Evolutionary conservation across 2,329 filamentous ascomycete species (phyloP).

Genomic region (Plectosphaerella cucumerina): DNA sequence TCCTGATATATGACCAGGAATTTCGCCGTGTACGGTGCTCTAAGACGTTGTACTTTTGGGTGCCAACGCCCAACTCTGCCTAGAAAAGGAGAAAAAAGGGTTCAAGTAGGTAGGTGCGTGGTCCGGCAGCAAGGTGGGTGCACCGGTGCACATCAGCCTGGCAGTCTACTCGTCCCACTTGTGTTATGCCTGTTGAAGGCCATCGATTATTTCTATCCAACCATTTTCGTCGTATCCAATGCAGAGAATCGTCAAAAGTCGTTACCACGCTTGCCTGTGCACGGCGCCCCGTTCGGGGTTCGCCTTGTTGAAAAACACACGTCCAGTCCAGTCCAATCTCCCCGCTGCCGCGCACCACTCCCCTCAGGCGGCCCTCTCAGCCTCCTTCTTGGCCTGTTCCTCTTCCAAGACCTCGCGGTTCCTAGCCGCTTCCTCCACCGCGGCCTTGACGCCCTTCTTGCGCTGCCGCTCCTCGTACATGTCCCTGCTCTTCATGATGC

Average conservation of each 20-base stretch:
- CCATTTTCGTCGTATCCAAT: background rate
- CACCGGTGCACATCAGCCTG: no score
- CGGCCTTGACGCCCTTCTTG: constrained; percentile 82
- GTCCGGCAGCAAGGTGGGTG: no score
- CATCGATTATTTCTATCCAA: background rate
- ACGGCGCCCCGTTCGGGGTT: no score
- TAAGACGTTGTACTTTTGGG: no score
- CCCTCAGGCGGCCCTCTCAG: constrained; percentile 19
- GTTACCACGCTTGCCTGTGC: no score
- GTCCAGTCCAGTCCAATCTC: background rate
- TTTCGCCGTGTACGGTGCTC: no score
- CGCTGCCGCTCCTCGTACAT: constrained; percentile 90
- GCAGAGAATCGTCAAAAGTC: constrained; percentile 3
- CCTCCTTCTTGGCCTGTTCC: constrained; percentile 48
- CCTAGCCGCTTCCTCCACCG: constrained; percentile 64
- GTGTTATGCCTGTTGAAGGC: constrained; percentile 11
- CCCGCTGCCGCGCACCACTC: background rate
- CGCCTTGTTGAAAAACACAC: no score
- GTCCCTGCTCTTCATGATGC: constrained; percentile 82
- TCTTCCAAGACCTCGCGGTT: constrained; percentile 60
- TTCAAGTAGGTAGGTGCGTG: no score
- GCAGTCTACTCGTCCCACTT: no score
- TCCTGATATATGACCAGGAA: no score
- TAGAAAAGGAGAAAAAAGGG: no score
- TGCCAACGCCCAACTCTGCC: no score